These are phyloP conservation scores for Geranomyces michiganensis DNA, from an alignment of 192 early-diverging fungal species.

Conservation along the genomic window DNA sequence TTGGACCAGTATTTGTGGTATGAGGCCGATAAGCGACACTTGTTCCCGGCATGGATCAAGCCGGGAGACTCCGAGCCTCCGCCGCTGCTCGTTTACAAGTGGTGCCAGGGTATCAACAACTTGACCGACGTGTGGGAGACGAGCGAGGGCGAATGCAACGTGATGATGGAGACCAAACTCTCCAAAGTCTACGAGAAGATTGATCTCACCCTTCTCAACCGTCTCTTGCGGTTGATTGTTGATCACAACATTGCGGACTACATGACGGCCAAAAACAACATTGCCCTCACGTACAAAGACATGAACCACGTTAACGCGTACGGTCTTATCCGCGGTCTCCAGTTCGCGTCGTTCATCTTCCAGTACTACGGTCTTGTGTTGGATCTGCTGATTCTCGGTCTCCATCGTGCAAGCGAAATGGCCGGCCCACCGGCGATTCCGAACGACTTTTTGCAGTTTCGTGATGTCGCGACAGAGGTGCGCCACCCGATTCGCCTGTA, in stretches of 20 bases:
- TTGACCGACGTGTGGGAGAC: conserved; percentile 95
- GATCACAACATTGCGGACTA: conserved; percentile 99
- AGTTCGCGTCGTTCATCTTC: conserved; percentile 97
- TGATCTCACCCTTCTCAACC: conserved; percentile 93
- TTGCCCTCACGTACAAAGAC: conserved; percentile 96
- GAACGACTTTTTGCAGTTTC: conserved; percentile 97
- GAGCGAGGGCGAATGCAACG: conserved; percentile 85
- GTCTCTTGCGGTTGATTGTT: conserved; percentile 90
- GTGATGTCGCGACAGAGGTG: conserved; percentile 87
- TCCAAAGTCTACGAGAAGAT: conserved; percentile 96
- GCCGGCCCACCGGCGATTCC: conserved; percentile 90
- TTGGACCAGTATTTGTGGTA: conserved; percentile 99
- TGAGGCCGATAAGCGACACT: conserved; percentile 94
- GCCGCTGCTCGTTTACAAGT: conserved; percentile 96
- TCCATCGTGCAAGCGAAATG: conserved; percentile 95
- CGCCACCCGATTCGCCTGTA: conserved; percentile 96
- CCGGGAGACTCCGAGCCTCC: conserved; percentile 96
- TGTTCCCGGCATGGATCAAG: conserved; percentile 99
- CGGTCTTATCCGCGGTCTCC: conserved; percentile 95
- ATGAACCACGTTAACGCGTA: conserved; percentile 99
- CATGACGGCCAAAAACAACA: conserved; percentile 99
- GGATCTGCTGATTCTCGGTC: conserved; percentile 90
- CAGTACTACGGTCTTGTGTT: conserved; percentile 98
- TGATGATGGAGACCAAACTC: conserved; percentile 94
- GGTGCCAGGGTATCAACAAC: conserved; percentile 98